Base-by-base conservation (phyloP, 2,329 filamentous ascomycete species). In the Neonectria sp. region DNA sequence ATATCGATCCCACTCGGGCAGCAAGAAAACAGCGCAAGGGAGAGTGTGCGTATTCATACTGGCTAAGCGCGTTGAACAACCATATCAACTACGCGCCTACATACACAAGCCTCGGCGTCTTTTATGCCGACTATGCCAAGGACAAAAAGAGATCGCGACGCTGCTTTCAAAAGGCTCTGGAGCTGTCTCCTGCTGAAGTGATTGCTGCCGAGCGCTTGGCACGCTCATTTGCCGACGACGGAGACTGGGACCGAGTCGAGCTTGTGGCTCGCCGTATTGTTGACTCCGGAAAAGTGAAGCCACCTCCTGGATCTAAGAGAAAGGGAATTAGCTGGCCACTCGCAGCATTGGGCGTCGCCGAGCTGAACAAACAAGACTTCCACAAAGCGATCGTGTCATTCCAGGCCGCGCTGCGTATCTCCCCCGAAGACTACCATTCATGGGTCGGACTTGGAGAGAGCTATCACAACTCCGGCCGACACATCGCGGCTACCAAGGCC, bases 401-500 rank as follows among this genome's bases (percentile, higher is more conserved):
- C 79, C 93, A 98, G 76, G 90, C 94, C 2, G 95, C 96, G 12
- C 85, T 99, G 37, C 88, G 95, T 60, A 93, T 97, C 55, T 89
- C 91, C 2, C 94, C 95, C 0, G 85, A 91, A 48, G 94, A 98
- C 79, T 98, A 98, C 76, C 93, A 99, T 81, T 97, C 94, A 0
- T 99, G 95, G 90, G 93, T 99, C 27, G 96, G 96, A 1, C 86
- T 99, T 1, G 96, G 95, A n/a, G 96, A 99, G 82, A 97, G 95
- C 77, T 99, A 99, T 77, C 93, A 98, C 78, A 96, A 93, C 73
- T 97, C 95, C 17, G 95, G 96, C 11, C 89, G 95, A 69, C 97
- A 97, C 76, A 93, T 98, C 67, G 95, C 96, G n/a, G 95, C 96
- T 0, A 94, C 93, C 4, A 95, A 96, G 77, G 95, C 96, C 0